Conservation (phyloP, 164 flowering plant species). For the Hamamelis virginiana region DNA sequence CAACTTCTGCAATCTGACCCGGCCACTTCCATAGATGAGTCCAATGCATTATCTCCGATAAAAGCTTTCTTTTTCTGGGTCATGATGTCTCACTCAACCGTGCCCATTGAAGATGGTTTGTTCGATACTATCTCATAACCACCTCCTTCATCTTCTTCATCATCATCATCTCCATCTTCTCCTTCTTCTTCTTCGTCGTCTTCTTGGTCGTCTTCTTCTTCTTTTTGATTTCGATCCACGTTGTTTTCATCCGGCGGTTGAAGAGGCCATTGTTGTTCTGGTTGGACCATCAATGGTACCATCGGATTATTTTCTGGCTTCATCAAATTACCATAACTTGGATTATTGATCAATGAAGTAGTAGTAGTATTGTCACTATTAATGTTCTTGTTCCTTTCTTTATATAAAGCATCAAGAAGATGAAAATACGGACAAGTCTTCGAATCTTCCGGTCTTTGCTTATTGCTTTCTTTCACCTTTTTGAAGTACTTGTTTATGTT, state of each 20-base stretch:
- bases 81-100: slow-evolving; percentile 10
- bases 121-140: slow-evolving; percentile 47
- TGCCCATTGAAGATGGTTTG: slow-evolving; percentile 26
- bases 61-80: neutral
- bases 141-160: slow-evolving; percentile 32
- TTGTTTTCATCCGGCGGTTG: slow-evolving; percentile 15
- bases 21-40: no score
- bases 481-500: slow-evolving; percentile 88
- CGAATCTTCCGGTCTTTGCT: slow-evolving; percentile 64
- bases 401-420: slow-evolving; percentile 64
- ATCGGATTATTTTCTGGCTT: slow-evolving; percentile 14
- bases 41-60: no score
- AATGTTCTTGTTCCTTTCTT: slow-evolving; percentile 34
- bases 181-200: slow-evolving; percentile 33
- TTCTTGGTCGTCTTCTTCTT: slow-evolving; percentile 20
- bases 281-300: slow-evolving; percentile 50
- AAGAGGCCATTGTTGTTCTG: slow-evolving; percentile 66
- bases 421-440: slow-evolving; percentile 79
- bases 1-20: no score
- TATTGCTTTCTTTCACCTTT: slow-evolving; percentile 75
- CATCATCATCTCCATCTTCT: slow-evolving; percentile 33
- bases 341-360: neutral
- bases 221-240: slow-evolving; percentile 13
- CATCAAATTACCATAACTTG: neutral
- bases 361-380: slow-evolving; percentile 4